Evolutionary conservation across 2,329 filamentous ascomycete species (phyloP), one percentile per base, ranked within the genome.

Genomic region (Ophiosphaerella narmari): DNA sequence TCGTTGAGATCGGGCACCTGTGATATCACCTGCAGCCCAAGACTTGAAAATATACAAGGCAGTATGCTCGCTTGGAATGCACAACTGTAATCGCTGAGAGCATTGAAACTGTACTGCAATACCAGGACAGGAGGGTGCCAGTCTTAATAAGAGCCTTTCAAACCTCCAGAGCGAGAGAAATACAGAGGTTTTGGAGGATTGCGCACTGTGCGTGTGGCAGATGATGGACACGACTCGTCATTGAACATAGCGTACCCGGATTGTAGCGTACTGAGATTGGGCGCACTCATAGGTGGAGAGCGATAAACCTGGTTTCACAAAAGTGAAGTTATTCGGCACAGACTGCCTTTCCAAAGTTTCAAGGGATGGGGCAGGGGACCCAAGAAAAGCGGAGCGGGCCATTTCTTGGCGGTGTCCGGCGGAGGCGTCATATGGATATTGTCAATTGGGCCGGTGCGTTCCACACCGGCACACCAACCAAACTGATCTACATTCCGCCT

Each of bases 21-120:
- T 62, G 55, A 66, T 65, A 60, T 39, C 39, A 34, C 42, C 55
- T 59, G 61, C 50, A 46, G 61, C 54, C 62, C 60, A 56, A 64
- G 49, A 50, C 45, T 41, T 56, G 49, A 49, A 53, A 51, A 33
- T 42, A 48, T 53, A 49, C 41, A 50, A 58, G 53, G 48, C 54
- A 53, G 57, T 46, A 60, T 48, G 50, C 41, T 49, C 45, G 55
- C 45, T 48, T 50, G 46, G 36, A 48, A 40, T 46, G 50, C 41
- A 50, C 54, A 60, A 47, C 46, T 46, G 59, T 47, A 40, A 54
- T 49, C 44, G 46, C 55, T 54, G 43, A 60, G 57, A 59, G 55
- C 51, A 50, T 53, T 49, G 41, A 47, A 21, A 21, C 18, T 21
- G 43, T 39, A 47, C 43, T 52, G 47, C 50, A 55, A 54, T 39